Evolutionary conservation across 2,329 filamentous ascomycete species (phyloP), one percentile per base, ranked within the genome.

Genomic region (Alternaria burnsii): DNA sequence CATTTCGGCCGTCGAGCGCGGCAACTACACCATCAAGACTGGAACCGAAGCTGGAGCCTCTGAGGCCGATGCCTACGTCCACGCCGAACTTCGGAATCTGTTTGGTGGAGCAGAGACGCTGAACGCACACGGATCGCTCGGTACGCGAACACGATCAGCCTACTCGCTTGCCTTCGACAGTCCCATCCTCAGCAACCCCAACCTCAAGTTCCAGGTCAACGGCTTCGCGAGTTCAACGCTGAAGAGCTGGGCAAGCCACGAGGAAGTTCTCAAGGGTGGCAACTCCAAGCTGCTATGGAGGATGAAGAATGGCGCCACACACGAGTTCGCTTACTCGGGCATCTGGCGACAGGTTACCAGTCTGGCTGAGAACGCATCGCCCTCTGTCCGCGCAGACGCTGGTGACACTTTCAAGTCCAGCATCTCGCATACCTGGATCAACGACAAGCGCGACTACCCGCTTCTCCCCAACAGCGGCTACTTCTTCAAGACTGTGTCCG

Each of bases 31-130:
- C 60, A 86, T 98, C 72, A 97, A 97, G 82, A 97, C 94, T 0
- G 95, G 95, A 61, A 98, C 95, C 9, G 94, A 98, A 76, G 86
- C 97, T 46, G 95, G 95, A 64, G 97, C 96, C 74, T 89, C 92
- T 22, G 95, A 99, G 79, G 95, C 94, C 36, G 97, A 94, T 8
- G 94, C 94, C 4, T 98, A 97, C 75, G 90, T 92, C 67, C 94
- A 95, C 68, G 85, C 93, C 44, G 85, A 94, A 52, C 89, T 93
- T 83, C 89, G 95, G 69, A 99, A 99, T 80, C 86, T 99, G 61
- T 92, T 99, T 76, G 95, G 95, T 52, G 95, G 95, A 40, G 95
- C 94, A 24, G 95, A 99, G 82, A 91, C 91, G 58, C 82, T 99
- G 64, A 92, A 92, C 53, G 82, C 97, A 61, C 94, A 97, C 72